Conservation (phyloP, 768 basidiomycete genomes). For the Tubosaeta sp. region DNA sequence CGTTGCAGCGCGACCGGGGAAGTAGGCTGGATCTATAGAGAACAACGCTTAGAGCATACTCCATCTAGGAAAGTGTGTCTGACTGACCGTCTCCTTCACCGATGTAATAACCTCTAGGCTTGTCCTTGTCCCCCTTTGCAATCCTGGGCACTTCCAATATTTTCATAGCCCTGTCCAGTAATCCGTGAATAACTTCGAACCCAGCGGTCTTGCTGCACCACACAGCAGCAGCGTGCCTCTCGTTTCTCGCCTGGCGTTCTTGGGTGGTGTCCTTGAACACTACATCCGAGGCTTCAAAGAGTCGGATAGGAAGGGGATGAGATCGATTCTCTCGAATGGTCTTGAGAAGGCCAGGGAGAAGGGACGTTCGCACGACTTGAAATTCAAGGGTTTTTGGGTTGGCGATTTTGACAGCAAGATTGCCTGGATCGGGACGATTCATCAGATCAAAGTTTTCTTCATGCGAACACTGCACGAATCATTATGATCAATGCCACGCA, state of each 20-base stretch:
- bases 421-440: constrained; percentile 79
- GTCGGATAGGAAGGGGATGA: constrained; percentile 84
- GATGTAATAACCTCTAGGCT: constrained; percentile 85
- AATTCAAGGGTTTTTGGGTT: constrained; percentile 98
- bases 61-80: not conserved
- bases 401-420: constrained; percentile 82
- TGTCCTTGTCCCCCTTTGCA: constrained; percentile 47
- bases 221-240: constrained; percentile 81
- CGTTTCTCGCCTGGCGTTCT: constrained; percentile 86
- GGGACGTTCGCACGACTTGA: constrained; percentile 94
- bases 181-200: constrained; percentile 93
- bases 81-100: constrained; percentile 77
- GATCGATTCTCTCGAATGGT: constrained; percentile 95
- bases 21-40: constrained; percentile 79
- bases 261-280: constrained; percentile 77
- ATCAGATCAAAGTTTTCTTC: constrained; percentile 97
- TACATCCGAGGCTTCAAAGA: constrained; percentile 93
- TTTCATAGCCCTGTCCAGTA: constrained; percentile 93
- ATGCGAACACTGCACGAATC: constrained; percentile 75
- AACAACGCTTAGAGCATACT: constrained; percentile 6
- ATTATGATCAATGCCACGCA: constrained; percentile 2
- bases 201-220: constrained; percentile 98
- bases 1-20: constrained; percentile 91
- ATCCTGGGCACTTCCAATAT: constrained; percentile 91
- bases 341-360: constrained; percentile 94